phyloP scores from a whole-genome alignment of 768 basidiomycete species.

The Pleurotus tuoliensis region DNA sequence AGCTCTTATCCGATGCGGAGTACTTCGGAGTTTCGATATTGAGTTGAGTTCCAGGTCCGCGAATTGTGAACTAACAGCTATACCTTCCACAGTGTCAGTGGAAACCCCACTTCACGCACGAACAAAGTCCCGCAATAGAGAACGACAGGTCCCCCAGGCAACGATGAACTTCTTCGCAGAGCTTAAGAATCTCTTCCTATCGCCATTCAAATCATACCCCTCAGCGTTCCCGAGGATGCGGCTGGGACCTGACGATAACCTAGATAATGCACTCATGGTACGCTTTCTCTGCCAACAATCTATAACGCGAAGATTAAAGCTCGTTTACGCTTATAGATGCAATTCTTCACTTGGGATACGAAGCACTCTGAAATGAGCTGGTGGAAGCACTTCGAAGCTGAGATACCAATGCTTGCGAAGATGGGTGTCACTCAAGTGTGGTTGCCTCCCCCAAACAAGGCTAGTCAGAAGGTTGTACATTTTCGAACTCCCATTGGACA shows the following conservation, averaged over 20 bases:
- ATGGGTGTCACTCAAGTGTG: slow-evolving; percentile 80
- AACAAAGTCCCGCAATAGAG: no score
- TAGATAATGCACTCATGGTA: slow-evolving; percentile 69
- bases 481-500: background rate
- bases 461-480: slow-evolving; percentile 49
- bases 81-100: background rate
- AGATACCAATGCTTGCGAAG: slow-evolving; percentile 57
- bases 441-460: slow-evolving; percentile 84
- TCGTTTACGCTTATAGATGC: slow-evolving; percentile 39
- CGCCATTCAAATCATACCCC: slow-evolving; percentile 9
- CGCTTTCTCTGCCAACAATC: slow-evolving; percentile 9
- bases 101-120: background rate
- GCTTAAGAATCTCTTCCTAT: slow-evolving; percentile 26
- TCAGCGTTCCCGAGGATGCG: slow-evolving; percentile 59
- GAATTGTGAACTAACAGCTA: background rate
- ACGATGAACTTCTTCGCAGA: slow-evolving; percentile 20
- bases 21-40: slow-evolving; percentile 17
- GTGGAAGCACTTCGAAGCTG: slow-evolving; percentile 73
- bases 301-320: no score
- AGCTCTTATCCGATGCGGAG: slow-evolving; percentile 10
- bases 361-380: slow-evolving; percentile 57
- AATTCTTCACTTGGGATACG: slow-evolving; percentile 85
- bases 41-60: background rate
- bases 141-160: background rate
- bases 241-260: slow-evolving; percentile 44